phyloP scores from a whole-genome alignment of 768 basidiomycete genomes.

The Daedaleopsis nitida region DNA sequence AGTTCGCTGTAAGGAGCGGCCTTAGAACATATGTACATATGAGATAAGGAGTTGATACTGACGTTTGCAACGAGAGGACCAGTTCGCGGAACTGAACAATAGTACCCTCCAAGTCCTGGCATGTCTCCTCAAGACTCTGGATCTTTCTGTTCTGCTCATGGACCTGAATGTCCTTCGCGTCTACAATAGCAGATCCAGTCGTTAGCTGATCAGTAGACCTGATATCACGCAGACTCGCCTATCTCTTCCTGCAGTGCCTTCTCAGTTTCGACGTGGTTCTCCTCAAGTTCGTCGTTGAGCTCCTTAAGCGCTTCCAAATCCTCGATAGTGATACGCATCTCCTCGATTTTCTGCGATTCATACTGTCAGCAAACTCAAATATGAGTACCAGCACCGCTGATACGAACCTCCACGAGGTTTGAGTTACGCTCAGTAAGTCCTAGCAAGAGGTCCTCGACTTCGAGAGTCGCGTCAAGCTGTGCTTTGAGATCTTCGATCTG shows the following conservation, averaged over 20 bases:
- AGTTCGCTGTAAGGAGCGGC: constrained; percentile 63
- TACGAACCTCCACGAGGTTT: constrained; percentile 78
- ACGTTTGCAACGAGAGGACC: constrained; percentile 84
- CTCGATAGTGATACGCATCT: constrained; percentile 94
- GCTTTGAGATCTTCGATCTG: constrained; percentile 93
- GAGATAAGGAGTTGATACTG: constrained; percentile 14
- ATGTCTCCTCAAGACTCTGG: constrained; percentile 71
- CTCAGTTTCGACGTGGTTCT: constrained; percentile 93
- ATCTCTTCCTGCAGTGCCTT: constrained; percentile 88
- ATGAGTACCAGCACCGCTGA: background rate
- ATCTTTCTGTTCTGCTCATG: constrained; percentile 68
- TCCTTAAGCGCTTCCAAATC: constrained; percentile 96
- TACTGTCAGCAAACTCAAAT: background rate
- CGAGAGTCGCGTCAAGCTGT: constrained; percentile 93
- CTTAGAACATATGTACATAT: background rate
- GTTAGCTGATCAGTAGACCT: background rate
- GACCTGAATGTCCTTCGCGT: constrained; percentile 68
- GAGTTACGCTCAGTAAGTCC: constrained; percentile 94
- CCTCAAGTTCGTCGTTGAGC: constrained; percentile 95
- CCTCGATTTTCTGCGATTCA: constrained; percentile 83
- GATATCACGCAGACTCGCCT: constrained; percentile 46
- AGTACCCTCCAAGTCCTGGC: constrained; percentile 85
- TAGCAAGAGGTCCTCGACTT: constrained; percentile 95
- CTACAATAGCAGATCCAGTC: constrained; percentile 34
- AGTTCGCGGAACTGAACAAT: constrained; percentile 93